These are phyloP conservation scores for Strigomonas oncopelti DNA, from an alignment of 208 protist species.

Conservation along the genomic window DNA sequence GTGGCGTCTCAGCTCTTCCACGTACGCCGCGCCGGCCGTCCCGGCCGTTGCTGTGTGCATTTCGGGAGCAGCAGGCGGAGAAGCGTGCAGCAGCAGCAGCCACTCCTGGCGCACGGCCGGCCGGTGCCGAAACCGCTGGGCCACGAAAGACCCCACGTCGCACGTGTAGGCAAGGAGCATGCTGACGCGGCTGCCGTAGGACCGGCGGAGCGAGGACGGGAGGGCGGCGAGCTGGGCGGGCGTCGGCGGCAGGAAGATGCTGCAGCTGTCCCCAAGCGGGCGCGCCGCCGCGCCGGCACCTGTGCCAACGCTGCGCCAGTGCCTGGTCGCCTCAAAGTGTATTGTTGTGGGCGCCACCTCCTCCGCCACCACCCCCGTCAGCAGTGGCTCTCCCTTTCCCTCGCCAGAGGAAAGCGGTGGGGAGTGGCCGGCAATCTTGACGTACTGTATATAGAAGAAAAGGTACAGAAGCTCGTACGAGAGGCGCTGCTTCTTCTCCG, in stretches of 20 bases:
- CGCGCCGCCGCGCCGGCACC: neutral
- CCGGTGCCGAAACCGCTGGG: neutral
- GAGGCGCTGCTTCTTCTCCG: slow-evolving; percentile 28
- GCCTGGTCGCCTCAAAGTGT: no score
- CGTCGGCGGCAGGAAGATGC: neutral
- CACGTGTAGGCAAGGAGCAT: neutral
- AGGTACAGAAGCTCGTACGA: slow-evolving; percentile 47
- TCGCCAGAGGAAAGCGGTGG: no score
- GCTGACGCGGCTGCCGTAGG: neutral
- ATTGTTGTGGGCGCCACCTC: neutral
- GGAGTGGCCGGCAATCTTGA: neutral
- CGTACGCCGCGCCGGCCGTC: neutral
- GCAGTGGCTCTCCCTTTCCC: no score
- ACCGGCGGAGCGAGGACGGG: neutral
- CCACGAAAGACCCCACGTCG: neutral
- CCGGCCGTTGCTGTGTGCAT: no score
- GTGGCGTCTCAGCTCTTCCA: neutral
- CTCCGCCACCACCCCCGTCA: no score
- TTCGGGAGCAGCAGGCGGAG: neutral
- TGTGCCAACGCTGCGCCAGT: no score
- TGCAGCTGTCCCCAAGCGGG: neutral
- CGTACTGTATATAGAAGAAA: slow-evolving; percentile 17
- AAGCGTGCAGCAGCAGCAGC: neutral
- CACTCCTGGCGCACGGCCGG: neutral
- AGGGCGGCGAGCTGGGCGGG: neutral